These are phyloP conservation scores for Vairimorpha ceranae DNA, from an alignment of 371 early-diverging fungal species.

Conservation along the genomic window DNA sequence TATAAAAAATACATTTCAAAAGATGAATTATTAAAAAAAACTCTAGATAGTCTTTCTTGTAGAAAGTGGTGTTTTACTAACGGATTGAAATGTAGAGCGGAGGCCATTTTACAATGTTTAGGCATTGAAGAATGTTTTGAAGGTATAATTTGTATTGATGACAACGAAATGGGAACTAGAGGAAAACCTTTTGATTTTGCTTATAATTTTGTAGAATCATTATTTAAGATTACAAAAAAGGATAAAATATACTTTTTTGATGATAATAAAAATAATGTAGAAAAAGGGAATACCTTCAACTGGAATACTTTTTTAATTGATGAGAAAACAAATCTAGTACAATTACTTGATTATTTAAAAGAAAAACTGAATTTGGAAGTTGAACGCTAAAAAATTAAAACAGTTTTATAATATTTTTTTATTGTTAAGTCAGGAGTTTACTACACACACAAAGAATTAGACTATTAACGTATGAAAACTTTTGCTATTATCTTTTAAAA, in stretches of 20 bases:
- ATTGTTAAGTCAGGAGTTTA: too few relatives aligned
- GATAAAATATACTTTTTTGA: conserved; percentile 49
- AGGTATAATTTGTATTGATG: conserved; percentile 45
- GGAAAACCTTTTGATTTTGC: conserved; percentile 27
- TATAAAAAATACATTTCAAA: conserved; percentile 15
- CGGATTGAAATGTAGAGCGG: conserved; percentile 15
- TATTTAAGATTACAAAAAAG: conserved; percentile 10
- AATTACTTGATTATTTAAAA: too few relatives aligned
- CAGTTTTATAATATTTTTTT: too few relatives aligned
- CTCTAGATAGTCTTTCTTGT: conserved; percentile 9
- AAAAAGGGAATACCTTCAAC: conserved; percentile 16
- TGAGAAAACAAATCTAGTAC: background rate
- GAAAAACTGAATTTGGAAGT: too few relatives aligned
- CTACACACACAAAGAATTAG: too few relatives aligned
- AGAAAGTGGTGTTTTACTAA: conserved; percentile 50
- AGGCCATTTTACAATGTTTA: conserved; percentile 24
- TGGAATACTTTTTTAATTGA: conserved; percentile 16
- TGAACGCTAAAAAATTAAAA: too few relatives aligned
- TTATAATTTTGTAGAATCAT: conserved; percentile 38
- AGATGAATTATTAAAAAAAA: conserved; percentile 19
- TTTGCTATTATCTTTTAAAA: too few relatives aligned
- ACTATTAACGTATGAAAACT: too few relatives aligned
- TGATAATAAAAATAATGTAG: conserved; percentile 35
- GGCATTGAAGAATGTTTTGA: conserved; percentile 43
- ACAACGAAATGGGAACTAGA: conserved; percentile 23